Conservation (phyloP, 202 grass and related monocot genomes). For the Digitaria exilis region DNA sequence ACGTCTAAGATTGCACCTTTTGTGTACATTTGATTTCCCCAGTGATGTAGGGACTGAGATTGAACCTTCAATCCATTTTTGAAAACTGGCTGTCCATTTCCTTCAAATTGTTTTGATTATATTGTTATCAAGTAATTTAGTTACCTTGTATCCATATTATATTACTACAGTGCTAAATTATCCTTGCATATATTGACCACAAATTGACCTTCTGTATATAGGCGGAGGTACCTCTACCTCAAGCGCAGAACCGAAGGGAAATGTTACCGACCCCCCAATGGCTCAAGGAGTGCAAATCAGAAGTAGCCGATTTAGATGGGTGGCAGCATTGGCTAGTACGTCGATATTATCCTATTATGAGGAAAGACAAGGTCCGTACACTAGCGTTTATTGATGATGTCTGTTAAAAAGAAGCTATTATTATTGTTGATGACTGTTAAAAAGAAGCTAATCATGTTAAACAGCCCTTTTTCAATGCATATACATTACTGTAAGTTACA, state of each 20-base stretch:
- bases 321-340: background rate
- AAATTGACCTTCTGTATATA: background rate
- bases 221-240: background rate
- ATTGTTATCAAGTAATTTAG: background rate
- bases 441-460: background rate
- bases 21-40: no score
- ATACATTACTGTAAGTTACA: background rate
- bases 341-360: background rate
- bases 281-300: background rate
- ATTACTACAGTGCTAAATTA: background rate
- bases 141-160: no score
- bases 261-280: background rate
- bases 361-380: constrained; percentile 5
- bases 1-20: no score
- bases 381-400: background rate
- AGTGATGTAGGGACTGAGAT: no score
- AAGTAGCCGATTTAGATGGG: background rate
- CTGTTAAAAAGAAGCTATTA: background rate
- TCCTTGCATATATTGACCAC: background rate
- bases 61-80: no score
- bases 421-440: background rate
- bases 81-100: background rate
- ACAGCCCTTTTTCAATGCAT: background rate
- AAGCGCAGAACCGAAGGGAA: background rate
- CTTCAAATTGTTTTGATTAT: background rate